phyloP scores from a whole-genome alignment of 106 monocot species.

The Phalaenopsis equestris region DNA sequence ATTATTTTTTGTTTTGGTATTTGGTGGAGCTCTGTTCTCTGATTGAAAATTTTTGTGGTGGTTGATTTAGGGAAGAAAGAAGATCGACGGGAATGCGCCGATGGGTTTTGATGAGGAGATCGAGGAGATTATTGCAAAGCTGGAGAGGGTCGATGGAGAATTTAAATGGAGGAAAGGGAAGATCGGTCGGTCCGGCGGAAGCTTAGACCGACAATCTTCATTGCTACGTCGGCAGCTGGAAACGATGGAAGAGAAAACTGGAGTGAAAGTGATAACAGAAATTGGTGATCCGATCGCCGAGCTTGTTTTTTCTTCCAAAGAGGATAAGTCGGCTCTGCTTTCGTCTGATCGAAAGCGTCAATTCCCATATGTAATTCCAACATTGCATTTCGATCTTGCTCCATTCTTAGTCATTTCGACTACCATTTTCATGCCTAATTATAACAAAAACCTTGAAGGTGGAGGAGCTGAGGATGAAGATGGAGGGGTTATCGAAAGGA shows the following conservation, averaged over 20 bases:
- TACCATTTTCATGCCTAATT: background rate
- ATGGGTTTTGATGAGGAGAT: slow-evolving; percentile 27
- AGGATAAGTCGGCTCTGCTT: background rate
- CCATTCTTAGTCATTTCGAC: background rate
- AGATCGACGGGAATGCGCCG: slow-evolving; percentile 40
- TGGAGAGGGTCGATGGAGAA: slow-evolving; percentile 21
- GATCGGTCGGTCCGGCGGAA: slow-evolving; percentile 12
- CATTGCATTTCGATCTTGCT: background rate
- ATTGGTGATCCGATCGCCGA: slow-evolving; percentile 3
- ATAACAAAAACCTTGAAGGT: slow-evolving; percentile 26
- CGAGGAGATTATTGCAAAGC: slow-evolving; percentile 36
- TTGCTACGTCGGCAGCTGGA: slow-evolving; percentile 43
- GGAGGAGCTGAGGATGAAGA: slow-evolving; percentile 63
- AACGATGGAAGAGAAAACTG: slow-evolving; percentile 27
- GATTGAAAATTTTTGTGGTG: background rate
- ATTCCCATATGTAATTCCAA: slow-evolving; percentile 16
- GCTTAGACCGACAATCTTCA: slow-evolving; percentile 49
- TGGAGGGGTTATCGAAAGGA: slow-evolving; percentile 67
- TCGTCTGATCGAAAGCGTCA: background rate
- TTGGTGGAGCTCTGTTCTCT: too few species aligned
- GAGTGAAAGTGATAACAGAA: slow-evolving; percentile 38
- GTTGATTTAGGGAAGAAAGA: slow-evolving; percentile 40
- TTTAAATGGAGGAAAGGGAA: slow-evolving; percentile 10
- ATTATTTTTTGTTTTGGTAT: background rate
- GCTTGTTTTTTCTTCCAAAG: background rate